Percentiles rank a stretch among this genome's conserved stretches.
Conservation (phyloP, 116 monocot species). For the Dioscorea cayenensis region DNA sequence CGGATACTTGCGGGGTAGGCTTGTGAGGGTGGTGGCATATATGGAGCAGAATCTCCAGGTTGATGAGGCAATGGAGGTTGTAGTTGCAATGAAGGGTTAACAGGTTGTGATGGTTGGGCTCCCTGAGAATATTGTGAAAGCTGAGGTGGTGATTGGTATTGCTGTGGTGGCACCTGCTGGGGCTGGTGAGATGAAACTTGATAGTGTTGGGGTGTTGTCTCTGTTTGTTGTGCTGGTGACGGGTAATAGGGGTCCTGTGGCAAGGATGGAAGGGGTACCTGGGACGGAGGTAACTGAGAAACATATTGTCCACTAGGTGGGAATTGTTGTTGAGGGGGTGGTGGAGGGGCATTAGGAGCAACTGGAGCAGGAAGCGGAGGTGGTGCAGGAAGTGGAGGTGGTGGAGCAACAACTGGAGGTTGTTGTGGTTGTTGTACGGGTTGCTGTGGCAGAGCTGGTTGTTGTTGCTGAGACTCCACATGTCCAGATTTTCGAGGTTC, state of each 20-base stretch:
- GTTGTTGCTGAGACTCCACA: constrained; percentile 23
- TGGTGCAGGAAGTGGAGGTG: not conserved
- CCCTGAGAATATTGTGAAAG: constrained; percentile 41
- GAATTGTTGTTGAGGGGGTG: constrained; percentile 18
- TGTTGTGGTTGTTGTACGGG: constrained; percentile 9
- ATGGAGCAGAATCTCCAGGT: constrained; percentile 44
- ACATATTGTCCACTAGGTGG: constrained; percentile 24
- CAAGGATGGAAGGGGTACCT: constrained; percentile 36
- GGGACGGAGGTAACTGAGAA: constrained; percentile 24
- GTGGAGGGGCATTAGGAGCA: constrained; percentile 10
- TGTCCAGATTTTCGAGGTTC: constrained; percentile 6
- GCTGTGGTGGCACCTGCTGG: constrained; percentile 7
- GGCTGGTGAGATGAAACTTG: constrained; percentile 6
- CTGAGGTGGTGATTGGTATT: constrained; percentile 29
- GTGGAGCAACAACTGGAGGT: constrained; percentile 5
- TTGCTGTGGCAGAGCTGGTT: constrained; percentile 6
- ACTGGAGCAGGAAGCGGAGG: constrained; percentile 1
- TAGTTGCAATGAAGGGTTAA: constrained; percentile 19
- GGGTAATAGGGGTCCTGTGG: constrained; percentile 32
- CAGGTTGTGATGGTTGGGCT: constrained; percentile 12
- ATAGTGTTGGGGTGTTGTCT: constrained; percentile 24
- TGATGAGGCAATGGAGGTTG: constrained; percentile 27
- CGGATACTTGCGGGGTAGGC: constrained; percentile 30
- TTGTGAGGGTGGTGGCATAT: constrained; percentile 41
- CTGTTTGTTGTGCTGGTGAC: constrained; percentile 32